phyloP scores from a whole-genome alignment of 73 alveolate genomes.

The Tetrahymena borealis region DNA sequence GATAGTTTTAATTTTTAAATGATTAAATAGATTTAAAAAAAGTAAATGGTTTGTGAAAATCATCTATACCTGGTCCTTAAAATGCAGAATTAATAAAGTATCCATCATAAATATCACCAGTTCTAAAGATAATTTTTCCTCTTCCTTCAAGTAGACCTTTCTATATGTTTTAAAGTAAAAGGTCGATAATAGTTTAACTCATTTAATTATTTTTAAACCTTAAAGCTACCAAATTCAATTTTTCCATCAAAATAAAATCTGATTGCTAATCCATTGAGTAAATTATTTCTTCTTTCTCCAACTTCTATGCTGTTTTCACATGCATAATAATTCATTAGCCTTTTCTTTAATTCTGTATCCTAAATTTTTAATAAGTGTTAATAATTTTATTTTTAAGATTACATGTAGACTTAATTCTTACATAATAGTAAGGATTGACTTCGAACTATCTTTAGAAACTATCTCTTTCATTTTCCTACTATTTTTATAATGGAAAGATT shows the following conservation, averaged over 20 bases:
- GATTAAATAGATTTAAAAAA: background rate
- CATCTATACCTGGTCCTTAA: background rate
- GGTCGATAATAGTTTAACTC: no score
- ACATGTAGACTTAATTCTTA: background rate
- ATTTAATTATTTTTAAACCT: background rate
- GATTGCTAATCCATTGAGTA: background rate
- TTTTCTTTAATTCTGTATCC: background rate
- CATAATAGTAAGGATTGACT: background rate
- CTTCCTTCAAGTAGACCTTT: background rate
- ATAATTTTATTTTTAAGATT: background rate
- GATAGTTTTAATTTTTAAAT: no score
- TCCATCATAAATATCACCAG: background rate
- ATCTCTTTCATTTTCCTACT: background rate
- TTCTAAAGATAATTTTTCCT: background rate
- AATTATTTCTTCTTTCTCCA: background rate
- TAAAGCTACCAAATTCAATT: background rate
- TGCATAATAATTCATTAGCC: background rate
- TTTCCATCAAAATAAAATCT: background rate
- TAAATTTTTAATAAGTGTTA: no score
- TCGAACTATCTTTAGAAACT: background rate
- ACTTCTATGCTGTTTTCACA: background rate
- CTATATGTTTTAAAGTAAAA: no score
- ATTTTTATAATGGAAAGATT: background rate
- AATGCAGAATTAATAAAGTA: background rate
- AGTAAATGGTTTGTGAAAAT: background rate